A percentile compares a stretch with the other conserved stretches of the same genome.
These are phyloP conservation scores for Cyberlindnera euphorbiiphila DNA, from an alignment of 805 yeast genomes.

Conservation along the genomic window DNA sequence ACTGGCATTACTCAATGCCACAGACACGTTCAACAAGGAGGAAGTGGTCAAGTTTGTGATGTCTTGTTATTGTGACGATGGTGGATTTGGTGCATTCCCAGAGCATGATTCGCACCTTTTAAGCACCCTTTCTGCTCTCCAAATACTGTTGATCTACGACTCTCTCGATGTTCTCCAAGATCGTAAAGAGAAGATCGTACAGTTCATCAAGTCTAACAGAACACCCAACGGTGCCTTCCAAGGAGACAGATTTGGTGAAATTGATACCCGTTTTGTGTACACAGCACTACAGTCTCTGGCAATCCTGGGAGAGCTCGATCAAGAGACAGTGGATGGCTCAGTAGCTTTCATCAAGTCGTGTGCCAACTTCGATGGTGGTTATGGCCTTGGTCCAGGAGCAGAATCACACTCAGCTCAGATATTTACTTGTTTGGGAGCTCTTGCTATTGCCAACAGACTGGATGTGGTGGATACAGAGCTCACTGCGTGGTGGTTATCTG, in stretches of 20 bases:
- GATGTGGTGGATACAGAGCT: slow-evolving; percentile 43
- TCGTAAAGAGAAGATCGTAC: slow-evolving; percentile 25
- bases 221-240: slow-evolving; percentile 64
- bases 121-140: slow-evolving; percentile 83
- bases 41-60: slow-evolving; percentile 68
- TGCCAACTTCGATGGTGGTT: slow-evolving; percentile 93
- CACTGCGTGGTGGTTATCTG: slow-evolving; percentile 84
- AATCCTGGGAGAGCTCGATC: slow-evolving; percentile 58
- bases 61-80: slow-evolving; percentile 58
- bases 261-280: slow-evolving; percentile 88
- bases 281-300: slow-evolving; percentile 73
- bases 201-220: slow-evolving; percentile 36
- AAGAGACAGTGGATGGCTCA: slow-evolving; percentile 57
- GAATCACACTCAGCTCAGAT: slow-evolving; percentile 94
- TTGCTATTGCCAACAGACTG: slow-evolving; percentile 62
- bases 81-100: slow-evolving; percentile 91
- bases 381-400: slow-evolving; percentile 90
- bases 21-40: slow-evolving; percentile 52
- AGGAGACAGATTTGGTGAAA: slow-evolving; percentile 91
- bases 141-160: slow-evolving; percentile 66
- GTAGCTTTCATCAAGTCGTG: slow-evolving; percentile 63
- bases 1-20: slow-evolving; percentile 52
- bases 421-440: slow-evolving; percentile 78
- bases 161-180: slow-evolving; percentile 43
- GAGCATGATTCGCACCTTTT: slow-evolving; percentile 84